Percentiles rank a stretch among this genome's conserved stretches.
Evolutionary conservation across 1,284 basidiomycete species (phyloP).

Genomic region (Erythrobasidium hasegawianum): DNA sequence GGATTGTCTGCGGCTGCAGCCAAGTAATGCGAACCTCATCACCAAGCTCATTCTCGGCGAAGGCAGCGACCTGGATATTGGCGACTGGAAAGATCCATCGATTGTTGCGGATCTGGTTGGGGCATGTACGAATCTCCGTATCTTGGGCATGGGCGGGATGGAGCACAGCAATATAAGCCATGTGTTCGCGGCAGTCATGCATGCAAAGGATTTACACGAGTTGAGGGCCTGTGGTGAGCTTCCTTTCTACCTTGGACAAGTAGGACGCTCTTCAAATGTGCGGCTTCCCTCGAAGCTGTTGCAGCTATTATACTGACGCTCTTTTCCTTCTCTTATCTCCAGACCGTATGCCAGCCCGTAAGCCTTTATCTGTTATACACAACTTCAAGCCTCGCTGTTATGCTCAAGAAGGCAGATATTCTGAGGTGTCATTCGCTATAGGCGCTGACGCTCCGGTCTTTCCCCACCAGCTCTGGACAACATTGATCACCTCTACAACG

Average conservation of each 20-base stretch:
- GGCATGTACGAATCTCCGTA: constrained; percentile 10
- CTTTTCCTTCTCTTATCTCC: not conserved
- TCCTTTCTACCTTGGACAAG: too few relatives aligned
- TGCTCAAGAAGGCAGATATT: not conserved
- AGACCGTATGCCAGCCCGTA: constrained; percentile 26
- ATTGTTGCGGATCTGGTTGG: constrained; percentile 9
- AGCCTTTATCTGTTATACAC: not conserved
- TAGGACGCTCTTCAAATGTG: not conserved
- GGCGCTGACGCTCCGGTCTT: not conserved
- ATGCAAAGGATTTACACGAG: constrained; percentile 3
- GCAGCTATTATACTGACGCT: not conserved
- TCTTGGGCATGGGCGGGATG: constrained; percentile 15
- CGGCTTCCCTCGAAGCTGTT: not conserved
- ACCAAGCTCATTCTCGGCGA: constrained; percentile 18
- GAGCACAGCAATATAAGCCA: constrained; percentile 4
- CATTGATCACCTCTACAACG: constrained; percentile 12
- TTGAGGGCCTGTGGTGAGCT: constrained; percentile 18
- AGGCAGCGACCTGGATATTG: constrained; percentile 20
- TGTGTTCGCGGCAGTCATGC: not conserved
- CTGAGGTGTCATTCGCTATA: not conserved
- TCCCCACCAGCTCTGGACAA: constrained; percentile 14
- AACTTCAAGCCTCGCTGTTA: too few relatives aligned
- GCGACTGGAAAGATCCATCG: constrained; percentile 9
- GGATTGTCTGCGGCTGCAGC: constrained; percentile 1
- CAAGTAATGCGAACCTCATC: constrained; percentile 1